Base-by-base conservation (phyloP, 2,329 filamentous ascomycete species). In the Neopestalotiopsis rosae region DNA sequence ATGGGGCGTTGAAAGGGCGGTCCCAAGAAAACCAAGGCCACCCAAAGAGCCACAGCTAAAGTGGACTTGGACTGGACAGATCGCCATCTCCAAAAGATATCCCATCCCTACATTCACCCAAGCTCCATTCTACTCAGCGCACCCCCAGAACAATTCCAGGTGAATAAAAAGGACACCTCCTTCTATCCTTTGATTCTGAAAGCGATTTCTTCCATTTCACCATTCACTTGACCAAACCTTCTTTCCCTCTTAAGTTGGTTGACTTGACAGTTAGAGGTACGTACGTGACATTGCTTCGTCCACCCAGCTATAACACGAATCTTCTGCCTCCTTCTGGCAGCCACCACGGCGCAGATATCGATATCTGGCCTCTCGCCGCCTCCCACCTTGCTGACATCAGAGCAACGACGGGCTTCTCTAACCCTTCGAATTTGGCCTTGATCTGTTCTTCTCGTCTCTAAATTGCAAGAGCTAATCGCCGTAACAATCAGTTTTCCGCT, bases 401-500 rank as follows among this genome's bases (percentile, higher is more conserved):
- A 24, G 45, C 45, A 20, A 59, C 20, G 7, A 4, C 30, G 57
- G 24, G 13, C 24, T 52, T 17, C 57, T 28, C 7, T 59, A 7
- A 6, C 28, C 24, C 10, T 59, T 6, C 57, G 24, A 28, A 28
- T 28, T 28, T 28, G 24, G 24, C 24, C 24, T 30, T 24, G 10
- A 59, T 24, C 30, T 34, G 30, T 12, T 34, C 30, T 52, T 32
- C 28, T 28, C 30, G 34, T 58, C 5, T 40, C 17, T 14, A 24
- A 40, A 49, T 14, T 38, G 40, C 58, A 49, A 28, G 30, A 67
- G 14, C 57, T 40, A 38, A 57, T n/a, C 28, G 17, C 28, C 38
- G 7, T 65, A 34, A 56, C 65, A 57, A 40, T 52, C 65, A 24
- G 24, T 49, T 45, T 69, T 64, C 24, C 73, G 76, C 68, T 40